Evolutionary conservation across 2,329 filamentous ascomycete species (phyloP), one percentile per base, ranked within the genome.

Genomic region (Fusarium sp.): DNA sequence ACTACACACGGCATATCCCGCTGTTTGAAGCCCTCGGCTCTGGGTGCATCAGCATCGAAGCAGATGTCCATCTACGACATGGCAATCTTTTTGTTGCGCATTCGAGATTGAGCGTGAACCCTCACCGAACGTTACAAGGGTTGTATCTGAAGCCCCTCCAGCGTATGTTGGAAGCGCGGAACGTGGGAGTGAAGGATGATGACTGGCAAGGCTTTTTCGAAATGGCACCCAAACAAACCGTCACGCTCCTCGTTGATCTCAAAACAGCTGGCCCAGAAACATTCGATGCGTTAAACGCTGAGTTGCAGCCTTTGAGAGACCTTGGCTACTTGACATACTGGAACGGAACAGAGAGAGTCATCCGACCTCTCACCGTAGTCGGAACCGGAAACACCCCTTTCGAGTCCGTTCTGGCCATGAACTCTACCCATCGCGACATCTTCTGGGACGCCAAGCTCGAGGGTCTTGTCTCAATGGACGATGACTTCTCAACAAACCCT

Each of bases 371-470:
- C 3, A 70, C 67, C 0, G 44, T 70, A 1, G 68, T 70, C 1
- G 66, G 45, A 11, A 70, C 32, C 1, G 68, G 68, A 4, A 61
- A 70, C 4, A 30, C 66, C 0, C 66, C 66, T 4, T 70, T 70
- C 17, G 61, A 70, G 2, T 70, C 52, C 0, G 32, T 70, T 1
- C 3, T 32, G 1, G 42, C n/a, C 0, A 55, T 70, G 52, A 66
- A 61, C 18, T 14, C 52, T 13, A 66, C 66, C 0, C 60, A 70
- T 11, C 57, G 68, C 12, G 68, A 70, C 12, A 52, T 70, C 6
- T 70, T 70, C 34, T 70, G 68, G 68, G 68, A 70, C 5, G 68
- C 68, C 42, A 70, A 70, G 22, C 68, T 70, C 0, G 68, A 70
- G 15, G 12, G 38, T 5, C 32, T 70, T 1, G 34, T 45, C 20